Evolutionary conservation across 331 rosid genomes (phyloP).

Genomic region (Rosa hybrid): DNA sequence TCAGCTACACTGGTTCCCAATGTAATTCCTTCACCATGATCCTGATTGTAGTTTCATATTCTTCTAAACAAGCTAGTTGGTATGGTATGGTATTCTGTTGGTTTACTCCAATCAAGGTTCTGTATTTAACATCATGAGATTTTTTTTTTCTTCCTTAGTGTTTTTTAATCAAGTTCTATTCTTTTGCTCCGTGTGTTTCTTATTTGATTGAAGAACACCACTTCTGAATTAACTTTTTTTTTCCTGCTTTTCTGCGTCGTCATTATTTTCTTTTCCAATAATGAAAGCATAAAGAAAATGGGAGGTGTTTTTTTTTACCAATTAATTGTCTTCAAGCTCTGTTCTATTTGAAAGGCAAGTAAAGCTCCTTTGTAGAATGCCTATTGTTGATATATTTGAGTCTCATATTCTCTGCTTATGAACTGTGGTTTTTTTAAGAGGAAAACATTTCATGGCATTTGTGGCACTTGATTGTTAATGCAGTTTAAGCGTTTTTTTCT

Average conservation of each 20-base stretch:
- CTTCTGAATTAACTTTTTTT: background rate
- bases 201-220: background rate
- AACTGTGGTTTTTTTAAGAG: background rate
- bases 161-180: too few species aligned
- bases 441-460: background rate
- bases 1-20: constrained; percentile 96
- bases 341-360: background rate
- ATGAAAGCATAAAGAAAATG: background rate
- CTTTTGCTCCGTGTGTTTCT: background rate
- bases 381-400: background rate
- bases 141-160: background rate
- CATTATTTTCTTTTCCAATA: background rate
- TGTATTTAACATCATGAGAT: constrained; percentile 17
- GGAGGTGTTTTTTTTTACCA: background rate
- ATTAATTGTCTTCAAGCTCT: constrained; percentile 6
- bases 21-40: constrained; percentile 45
- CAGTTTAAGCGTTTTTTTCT: background rate
- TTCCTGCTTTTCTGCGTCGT: background rate
- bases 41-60: background rate
- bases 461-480: background rate
- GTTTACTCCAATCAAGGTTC: constrained; percentile 9
- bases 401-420: background rate
- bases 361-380: background rate
- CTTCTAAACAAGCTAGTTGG: background rate
- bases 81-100: too few species aligned